Base-by-base conservation (phyloP, 257 asterid species). In the Penstemon eatonii region DNA sequence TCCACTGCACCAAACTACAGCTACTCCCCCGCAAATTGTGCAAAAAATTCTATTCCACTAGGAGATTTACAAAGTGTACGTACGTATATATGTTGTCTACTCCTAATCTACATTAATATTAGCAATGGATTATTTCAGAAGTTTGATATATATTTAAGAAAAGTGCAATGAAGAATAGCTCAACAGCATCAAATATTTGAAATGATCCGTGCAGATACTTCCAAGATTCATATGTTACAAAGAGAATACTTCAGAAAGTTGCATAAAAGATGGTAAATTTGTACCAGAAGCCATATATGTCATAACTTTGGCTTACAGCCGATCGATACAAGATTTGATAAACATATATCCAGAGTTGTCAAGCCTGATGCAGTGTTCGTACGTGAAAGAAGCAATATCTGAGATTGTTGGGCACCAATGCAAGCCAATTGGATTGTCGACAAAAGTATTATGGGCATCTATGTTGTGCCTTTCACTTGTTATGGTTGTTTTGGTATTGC, bases 1-100 rank as follows among this genome's bases (percentile, higher is more conserved):
- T 61, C 84, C 3, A 70, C 67, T 58, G 81, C 88, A 65, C 89
- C 89, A 52, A 51, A 80, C 67, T 82, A 80, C 73, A 70, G 73
- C 60, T 84, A 75, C 67, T 66, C 76, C 9, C 87, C 86, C 0
- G 66, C 57, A 54, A 66, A 60, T 65, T 81, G 86, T 58, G 67
- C 74, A 5, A 67, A 76, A 3, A 66, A 74, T 75, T 64, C 82
- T 43, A 80, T 80, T 65, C 78, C 79, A 56, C 65, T 83, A 33
- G 82, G 81, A 49, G 82, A 81, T 44, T 46, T 86, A 46, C 79
- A 82, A 60, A 77, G 45, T 67, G 89, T 81, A 15, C 18, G 18
- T 15, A 15, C n/a, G n/a, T n/a, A n/a, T n/a, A n/a, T n/a, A 77
- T 56, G 82, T 67, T 38, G 59, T 11, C 33, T 25, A 25, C 33